A percentile compares a stretch with the other conserved stretches of the same genome.
Conservation (phyloP, 2,329 filamentous ascomycete species). For the Xylariaceae sp. region DNA sequence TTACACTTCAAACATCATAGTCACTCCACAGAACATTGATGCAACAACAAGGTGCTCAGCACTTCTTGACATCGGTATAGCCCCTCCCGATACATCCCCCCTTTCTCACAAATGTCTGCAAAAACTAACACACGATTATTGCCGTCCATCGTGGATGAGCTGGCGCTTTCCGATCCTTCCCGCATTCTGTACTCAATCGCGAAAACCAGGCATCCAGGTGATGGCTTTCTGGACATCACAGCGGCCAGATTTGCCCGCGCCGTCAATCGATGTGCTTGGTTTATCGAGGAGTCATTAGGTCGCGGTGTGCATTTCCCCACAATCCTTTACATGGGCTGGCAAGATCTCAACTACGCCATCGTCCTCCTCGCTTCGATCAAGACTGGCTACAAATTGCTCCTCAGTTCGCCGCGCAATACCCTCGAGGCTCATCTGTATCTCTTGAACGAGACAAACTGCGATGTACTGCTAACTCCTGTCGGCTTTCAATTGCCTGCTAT, state of each 20-base stretch:
- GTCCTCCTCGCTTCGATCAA: conserved; percentile 39
- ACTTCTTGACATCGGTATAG: too few relatives aligned
- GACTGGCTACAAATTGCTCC: conserved; percentile 38
- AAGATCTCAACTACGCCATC: conserved; percentile 37
- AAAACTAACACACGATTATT: too few relatives aligned
- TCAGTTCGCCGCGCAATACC: conserved; percentile 32
- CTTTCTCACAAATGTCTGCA: too few relatives aligned
- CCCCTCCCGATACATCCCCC: too few relatives aligned
- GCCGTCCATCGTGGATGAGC: conserved; percentile 21
- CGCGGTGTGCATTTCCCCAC: conserved; percentile 30
- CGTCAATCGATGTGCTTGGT: conserved; percentile 29
- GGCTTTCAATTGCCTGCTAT: conserved; percentile 21
- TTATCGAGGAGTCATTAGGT: conserved; percentile 30
- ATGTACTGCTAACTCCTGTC: conserved; percentile 21
- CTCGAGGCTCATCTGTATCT: conserved; percentile 28
- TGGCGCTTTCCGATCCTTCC: conserved; percentile 19
- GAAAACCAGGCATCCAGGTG: conserved; percentile 18
- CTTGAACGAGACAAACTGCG: conserved; percentile 25
- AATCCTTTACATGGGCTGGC: conserved; percentile 33
- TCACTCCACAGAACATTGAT: too few relatives aligned
- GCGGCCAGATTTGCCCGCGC: conserved; percentile 16
- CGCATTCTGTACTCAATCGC: conserved; percentile 23
- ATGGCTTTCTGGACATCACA: conserved; percentile 22
- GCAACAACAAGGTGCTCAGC: too few relatives aligned
- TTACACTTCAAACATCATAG: too few relatives aligned